Percentiles rank a stretch among this genome's conserved stretches.
Evolutionary conservation across 768 basidiomycete genomes (phyloP).

Genomic region (Amanita subjunquillea): DNA sequence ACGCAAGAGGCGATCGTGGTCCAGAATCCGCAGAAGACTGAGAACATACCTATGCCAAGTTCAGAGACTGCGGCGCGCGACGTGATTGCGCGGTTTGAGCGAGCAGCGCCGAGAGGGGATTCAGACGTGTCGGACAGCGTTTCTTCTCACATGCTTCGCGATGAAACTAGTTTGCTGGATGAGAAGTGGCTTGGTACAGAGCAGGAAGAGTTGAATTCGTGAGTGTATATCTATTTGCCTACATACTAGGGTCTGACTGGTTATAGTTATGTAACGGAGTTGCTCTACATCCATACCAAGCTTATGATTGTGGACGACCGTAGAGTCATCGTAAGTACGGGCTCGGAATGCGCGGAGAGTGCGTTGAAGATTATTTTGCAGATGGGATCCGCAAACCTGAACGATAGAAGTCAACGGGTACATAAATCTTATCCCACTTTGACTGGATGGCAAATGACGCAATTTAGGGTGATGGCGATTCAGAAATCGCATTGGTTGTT

Average conservation of each 20-base stretch:
- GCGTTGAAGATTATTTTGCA: constrained; percentile 14
- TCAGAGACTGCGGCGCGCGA: constrained; percentile 57
- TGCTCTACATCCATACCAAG: constrained; percentile 80
- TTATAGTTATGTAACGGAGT: constrained; percentile 67
- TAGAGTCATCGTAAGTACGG: constrained; percentile 65
- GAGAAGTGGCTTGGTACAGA: constrained; percentile 82
- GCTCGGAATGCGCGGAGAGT: not conserved
- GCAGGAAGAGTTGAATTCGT: constrained; percentile 77
- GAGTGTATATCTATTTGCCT: constrained; percentile 22
- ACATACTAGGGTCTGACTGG: constrained; percentile 5
- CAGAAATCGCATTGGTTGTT: constrained; percentile 87
- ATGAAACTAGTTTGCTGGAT: constrained; percentile 48
- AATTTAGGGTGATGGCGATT: constrained; percentile 78
- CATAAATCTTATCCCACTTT: not conserved
- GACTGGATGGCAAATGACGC: constrained; percentile 1
- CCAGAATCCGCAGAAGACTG: constrained; percentile 45
- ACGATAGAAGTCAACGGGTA: constrained; percentile 78
- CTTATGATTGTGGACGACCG: constrained; percentile 93
- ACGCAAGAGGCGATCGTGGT: constrained; percentile 37
- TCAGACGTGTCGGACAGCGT: constrained; percentile 67
- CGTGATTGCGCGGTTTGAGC: constrained; percentile 65
- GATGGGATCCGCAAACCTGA: constrained; percentile 93
- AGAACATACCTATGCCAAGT: constrained; percentile 58
- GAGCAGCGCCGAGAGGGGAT: constrained; percentile 54
- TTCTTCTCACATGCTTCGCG: constrained; percentile 67